These are phyloP conservation scores for Knoxdaviesia capensis DNA, from an alignment of 2,329 filamentous ascomycete species.

Conservation along the genomic window DNA sequence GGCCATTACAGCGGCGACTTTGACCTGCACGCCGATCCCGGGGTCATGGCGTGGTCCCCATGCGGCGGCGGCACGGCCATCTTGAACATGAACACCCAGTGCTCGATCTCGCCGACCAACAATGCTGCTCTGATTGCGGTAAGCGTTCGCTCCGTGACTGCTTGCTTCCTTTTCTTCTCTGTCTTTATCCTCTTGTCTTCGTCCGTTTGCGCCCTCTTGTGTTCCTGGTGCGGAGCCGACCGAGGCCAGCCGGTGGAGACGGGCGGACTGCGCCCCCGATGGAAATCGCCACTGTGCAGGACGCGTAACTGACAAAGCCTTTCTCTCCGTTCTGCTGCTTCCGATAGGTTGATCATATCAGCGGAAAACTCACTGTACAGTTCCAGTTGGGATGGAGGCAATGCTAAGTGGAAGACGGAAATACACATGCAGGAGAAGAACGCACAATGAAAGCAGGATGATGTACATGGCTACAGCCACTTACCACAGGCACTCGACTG, in stretches of 20 bases:
- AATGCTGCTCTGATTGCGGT: constrained; percentile 9
- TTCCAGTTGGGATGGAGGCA: constrained; percentile 8
- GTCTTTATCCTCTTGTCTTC: not conserved
- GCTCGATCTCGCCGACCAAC: constrained; percentile 8
- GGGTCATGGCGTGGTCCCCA: constrained; percentile 8
- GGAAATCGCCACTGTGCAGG: not conserved
- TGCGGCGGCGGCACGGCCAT: constrained; percentile 11
- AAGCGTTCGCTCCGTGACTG: constrained; percentile 2
- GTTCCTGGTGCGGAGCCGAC: too few relatives aligned
- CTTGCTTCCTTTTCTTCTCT: not conserved
- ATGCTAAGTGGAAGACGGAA: constrained; percentile 1
- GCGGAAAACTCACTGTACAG: constrained; percentile 10
- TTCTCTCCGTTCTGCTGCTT: not conserved
- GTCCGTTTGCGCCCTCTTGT: not conserved
- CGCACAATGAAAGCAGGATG: not conserved
- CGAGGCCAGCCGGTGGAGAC: too few relatives aligned
- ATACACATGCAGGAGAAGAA: not conserved
- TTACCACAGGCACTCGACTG: not conserved
- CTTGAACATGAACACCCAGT: constrained; percentile 11
- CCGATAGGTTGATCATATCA: constrained; percentile 9
- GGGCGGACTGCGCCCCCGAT: too few relatives aligned
- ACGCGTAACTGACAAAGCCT: constrained; percentile 1
- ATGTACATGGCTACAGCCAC: too few relatives aligned
- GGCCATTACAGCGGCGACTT: constrained; percentile 8
- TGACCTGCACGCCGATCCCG: constrained; percentile 6